Evolutionary conservation across 352 stramenopile genomes (phyloP).

Genomic region (Globisporangium viniferum): DNA sequence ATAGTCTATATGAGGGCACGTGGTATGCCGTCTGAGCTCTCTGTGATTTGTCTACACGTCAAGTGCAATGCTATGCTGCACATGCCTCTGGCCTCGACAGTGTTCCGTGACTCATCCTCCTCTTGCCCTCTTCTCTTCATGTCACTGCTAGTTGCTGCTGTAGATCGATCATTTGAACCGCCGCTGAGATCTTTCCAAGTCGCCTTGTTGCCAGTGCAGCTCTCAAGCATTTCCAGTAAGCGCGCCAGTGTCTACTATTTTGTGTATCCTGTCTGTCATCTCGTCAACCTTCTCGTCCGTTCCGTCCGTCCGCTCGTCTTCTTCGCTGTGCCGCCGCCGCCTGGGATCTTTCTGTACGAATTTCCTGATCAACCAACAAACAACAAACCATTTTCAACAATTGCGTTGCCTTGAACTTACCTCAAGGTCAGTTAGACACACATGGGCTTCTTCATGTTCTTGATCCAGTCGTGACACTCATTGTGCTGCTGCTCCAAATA

Average conservation of each 20-base stretch:
- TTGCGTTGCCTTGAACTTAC: background rate
- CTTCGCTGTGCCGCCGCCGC: background rate
- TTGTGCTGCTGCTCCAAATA: background rate
- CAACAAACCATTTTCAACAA: background rate
- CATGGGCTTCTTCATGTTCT: background rate
- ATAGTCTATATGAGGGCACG: too few species aligned
- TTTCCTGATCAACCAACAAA: background rate
- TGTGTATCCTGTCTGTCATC: background rate
- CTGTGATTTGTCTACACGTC: background rate
- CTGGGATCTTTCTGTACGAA: slow-evolving; percentile 1
- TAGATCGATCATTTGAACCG: background rate
- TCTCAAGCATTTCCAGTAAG: background rate
- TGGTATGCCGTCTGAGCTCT: background rate
- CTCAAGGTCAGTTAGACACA: background rate
- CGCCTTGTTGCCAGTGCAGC: background rate
- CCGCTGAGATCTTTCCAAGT: background rate
- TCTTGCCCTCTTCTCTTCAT: background rate
- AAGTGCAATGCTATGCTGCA: background rate
- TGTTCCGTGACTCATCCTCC: background rate
- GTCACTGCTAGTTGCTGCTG: background rate
- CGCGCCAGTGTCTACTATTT: background rate
- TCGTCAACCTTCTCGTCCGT: background rate
- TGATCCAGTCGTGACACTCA: background rate
- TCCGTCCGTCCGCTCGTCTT: background rate
- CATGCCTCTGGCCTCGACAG: background rate